A percentile compares a stretch with the other conserved stretches of the same genome.
Conservation (phyloP, 805 yeast species). For the Pichia kluyveri region DNA sequence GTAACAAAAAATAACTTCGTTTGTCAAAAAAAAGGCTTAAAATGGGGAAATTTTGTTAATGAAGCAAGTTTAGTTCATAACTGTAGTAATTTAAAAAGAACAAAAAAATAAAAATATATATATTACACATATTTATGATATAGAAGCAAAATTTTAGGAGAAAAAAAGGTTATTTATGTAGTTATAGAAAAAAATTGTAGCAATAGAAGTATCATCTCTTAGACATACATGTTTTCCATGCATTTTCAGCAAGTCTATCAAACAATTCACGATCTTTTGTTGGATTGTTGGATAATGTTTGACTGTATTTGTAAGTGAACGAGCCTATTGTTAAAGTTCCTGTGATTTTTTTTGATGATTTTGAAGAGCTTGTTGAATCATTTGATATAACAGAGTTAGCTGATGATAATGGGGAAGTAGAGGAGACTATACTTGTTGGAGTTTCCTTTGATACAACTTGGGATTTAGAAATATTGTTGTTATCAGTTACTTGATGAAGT, state of each 20-base stretch:
- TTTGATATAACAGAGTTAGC: neutral
- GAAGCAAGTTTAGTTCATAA: too few species aligned
- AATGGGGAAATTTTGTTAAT: too few species aligned
- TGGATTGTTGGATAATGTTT: constrained; percentile 9
- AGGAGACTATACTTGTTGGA: neutral
- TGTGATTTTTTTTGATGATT: constrained; percentile 4
- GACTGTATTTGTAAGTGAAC: constrained; percentile 14
- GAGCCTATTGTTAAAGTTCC: constrained; percentile 16
- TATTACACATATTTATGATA: neutral
- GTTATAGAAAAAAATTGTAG: neutral
- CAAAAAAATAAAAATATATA: neutral
- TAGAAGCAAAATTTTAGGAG: neutral
- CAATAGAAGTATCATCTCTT: neutral
- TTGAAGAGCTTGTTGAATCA: neutral
- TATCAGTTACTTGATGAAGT: neutral
- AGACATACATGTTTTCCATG: constrained; percentile 14
- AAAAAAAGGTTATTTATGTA: too few species aligned
- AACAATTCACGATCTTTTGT: constrained; percentile 13
- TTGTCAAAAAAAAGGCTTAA: too few species aligned
- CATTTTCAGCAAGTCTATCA: constrained; percentile 13
- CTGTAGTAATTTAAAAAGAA: too few species aligned
- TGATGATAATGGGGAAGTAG: neutral
- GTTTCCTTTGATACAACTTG: constrained; percentile 15
- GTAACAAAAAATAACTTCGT: too few species aligned
- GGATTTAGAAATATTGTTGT: constrained; percentile 1